Percentiles rank a stretch among this genome's conserved stretches.
Conservation (phyloP, 2,329 filamentous ascomycete genomes). For the Penicillium frequentans region DNA sequence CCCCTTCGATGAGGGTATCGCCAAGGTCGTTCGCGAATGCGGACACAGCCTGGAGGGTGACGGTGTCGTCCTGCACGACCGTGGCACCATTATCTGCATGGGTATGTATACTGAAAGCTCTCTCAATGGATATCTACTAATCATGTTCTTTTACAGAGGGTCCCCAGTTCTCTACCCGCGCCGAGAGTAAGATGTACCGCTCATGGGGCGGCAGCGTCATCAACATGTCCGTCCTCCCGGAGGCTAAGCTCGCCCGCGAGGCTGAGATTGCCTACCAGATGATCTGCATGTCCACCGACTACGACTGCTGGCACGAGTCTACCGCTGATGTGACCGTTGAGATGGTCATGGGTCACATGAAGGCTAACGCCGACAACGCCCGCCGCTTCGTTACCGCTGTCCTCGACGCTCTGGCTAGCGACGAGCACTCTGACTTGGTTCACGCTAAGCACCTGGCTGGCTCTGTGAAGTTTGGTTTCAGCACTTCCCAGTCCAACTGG, state of each 20-base stretch:
- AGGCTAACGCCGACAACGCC: slow-evolving; percentile 85
- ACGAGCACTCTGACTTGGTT: slow-evolving; percentile 74
- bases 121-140: neutral
- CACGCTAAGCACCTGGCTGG: slow-evolving; percentile 79
- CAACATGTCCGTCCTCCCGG: slow-evolving; percentile 96
- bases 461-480: slow-evolving; percentile 74
- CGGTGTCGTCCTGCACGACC: slow-evolving; percentile 78
- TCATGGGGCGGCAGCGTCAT: slow-evolving; percentile 91
- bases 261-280: slow-evolving; percentile 97
- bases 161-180: slow-evolving; percentile 95
- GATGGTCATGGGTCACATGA: slow-evolving; percentile 98
- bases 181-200: slow-evolving; percentile 94
- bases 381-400: slow-evolving; percentile 81
- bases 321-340: slow-evolving; percentile 84
- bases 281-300: slow-evolving; percentile 99
- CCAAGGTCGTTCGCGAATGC: slow-evolving; percentile 73
- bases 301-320: slow-evolving; percentile 91
- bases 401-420: slow-evolving; percentile 77
- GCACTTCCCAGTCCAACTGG: slow-evolving; percentile 77
- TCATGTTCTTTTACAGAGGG: slow-evolving; percentile 62
- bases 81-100: slow-evolving; percentile 89
- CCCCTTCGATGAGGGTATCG: slow-evolving; percentile 81
- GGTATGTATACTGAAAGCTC: slow-evolving; percentile 50
- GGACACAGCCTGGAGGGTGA: slow-evolving; percentile 78
- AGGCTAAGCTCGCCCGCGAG: slow-evolving; percentile 93